Evolutionary conservation across 108 stramenopile species (phyloP).

Genomic region (Cyclotella choctawhatcheeana): DNA sequence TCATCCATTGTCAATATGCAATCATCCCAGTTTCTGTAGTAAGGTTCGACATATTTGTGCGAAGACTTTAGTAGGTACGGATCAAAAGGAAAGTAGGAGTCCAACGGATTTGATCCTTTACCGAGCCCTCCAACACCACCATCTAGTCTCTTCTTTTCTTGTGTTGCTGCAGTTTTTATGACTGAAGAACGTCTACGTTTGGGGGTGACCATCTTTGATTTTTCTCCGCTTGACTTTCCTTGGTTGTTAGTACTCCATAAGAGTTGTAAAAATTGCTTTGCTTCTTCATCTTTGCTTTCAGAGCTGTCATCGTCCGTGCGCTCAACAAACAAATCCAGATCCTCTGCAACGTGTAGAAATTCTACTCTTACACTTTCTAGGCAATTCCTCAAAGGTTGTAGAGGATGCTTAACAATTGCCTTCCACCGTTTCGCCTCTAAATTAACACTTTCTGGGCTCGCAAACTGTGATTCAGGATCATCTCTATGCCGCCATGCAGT

Average conservation of each 20-base stretch:
- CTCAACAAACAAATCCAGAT: slow-evolving; percentile 53
- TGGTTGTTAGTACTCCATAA: slow-evolving; percentile 31
- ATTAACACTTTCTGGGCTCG: slow-evolving; percentile 51
- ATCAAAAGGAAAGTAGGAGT: slow-evolving; percentile 98
- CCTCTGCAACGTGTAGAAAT: slow-evolving; percentile 87
- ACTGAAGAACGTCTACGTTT: slow-evolving; percentile 52
- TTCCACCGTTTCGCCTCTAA: slow-evolving; percentile 69
- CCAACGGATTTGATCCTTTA: slow-evolving; percentile 90
- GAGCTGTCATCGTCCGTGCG: neutral
- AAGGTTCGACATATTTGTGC: slow-evolving; percentile 77
- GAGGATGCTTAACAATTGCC: slow-evolving; percentile 60
- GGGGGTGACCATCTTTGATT: slow-evolving; percentile 21
- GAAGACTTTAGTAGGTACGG: slow-evolving; percentile 90
- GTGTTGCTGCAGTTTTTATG: slow-evolving; percentile 73
- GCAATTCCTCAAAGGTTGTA: slow-evolving; percentile 92
- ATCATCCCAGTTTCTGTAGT: slow-evolving; percentile 89
- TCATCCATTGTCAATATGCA: slow-evolving; percentile 41
- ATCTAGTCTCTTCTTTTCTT: slow-evolving; percentile 67
- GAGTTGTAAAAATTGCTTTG: slow-evolving; percentile 33
- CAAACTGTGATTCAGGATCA: slow-evolving; percentile 51
- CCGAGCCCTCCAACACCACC: slow-evolving; percentile 92
- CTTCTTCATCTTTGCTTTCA: slow-evolving; percentile 11
- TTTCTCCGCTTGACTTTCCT: slow-evolving; percentile 20
- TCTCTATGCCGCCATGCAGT: slow-evolving; percentile 35
- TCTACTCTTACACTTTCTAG: slow-evolving; percentile 93